These are phyloP conservation scores for Syncephalis plumigaleata DNA, from an alignment of 371 early-diverging fungal species.

Conservation along the genomic window DNA sequence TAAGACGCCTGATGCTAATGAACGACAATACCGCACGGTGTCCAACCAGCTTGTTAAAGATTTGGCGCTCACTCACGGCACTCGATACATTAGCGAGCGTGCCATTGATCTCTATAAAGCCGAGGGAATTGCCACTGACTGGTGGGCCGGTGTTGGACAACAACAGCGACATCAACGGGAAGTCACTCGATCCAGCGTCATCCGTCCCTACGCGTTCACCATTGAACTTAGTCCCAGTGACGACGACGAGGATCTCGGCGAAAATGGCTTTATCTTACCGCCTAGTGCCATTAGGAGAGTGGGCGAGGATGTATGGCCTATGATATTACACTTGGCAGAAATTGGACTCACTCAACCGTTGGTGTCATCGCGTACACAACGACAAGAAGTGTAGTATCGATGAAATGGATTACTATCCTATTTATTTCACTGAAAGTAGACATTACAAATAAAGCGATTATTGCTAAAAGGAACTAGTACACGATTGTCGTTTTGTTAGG, in stretches of 20 bases:
- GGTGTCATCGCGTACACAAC: too few relatives aligned
- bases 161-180: too few relatives aligned
- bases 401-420: too few relatives aligned
- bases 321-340: too few relatives aligned
- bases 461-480: too few relatives aligned
- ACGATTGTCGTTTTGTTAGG: too few relatives aligned
- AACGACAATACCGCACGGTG: slow-evolving; percentile 1
- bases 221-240: slow-evolving; percentile 3
- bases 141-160: neutral
- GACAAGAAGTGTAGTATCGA: too few relatives aligned
- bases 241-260: neutral
- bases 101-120: neutral
- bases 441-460: too few relatives aligned
- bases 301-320: slow-evolving; percentile 1
- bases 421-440: too few relatives aligned
- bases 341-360: too few relatives aligned
- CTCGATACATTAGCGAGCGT: neutral
- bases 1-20: slow-evolving; percentile 7
- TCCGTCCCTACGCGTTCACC: slow-evolving; percentile 3
- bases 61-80: slow-evolving; percentile 9
- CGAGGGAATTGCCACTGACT: neutral
- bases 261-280: slow-evolving; percentile 4
- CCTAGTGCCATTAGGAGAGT: slow-evolving; percentile 2
- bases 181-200: too few relatives aligned
- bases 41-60: slow-evolving; percentile 10